Percentiles rank a stretch among this genome's conserved stretches.
phyloP scores from a whole-genome alignment of 352 stramenopile species.

The Globisporangium yorkense region DNA sequence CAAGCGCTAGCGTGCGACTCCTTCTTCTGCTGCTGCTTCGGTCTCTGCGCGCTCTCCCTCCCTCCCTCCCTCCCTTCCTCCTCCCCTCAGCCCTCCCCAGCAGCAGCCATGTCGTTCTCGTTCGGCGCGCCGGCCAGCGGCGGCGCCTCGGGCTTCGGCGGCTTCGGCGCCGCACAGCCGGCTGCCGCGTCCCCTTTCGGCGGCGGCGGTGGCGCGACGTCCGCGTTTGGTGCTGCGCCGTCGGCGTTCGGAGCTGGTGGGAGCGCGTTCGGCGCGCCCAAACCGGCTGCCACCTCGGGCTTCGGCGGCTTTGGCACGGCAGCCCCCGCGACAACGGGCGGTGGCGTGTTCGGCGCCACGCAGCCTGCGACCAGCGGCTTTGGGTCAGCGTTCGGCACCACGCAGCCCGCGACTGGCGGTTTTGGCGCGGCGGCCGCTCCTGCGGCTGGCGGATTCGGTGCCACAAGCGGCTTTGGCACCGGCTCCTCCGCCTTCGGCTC shows the following conservation, averaged over 20 bases:
- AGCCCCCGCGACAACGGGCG: conserved; percentile 12
- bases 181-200: conserved; percentile 48
- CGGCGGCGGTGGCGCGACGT: conserved; percentile 25
- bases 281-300: conserved; percentile 15
- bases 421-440: conserved; percentile 17
- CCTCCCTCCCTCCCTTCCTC: too few species aligned
- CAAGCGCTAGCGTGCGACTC: too few species aligned
- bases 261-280: conserved; percentile 30
- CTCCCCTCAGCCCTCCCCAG: too few species aligned
- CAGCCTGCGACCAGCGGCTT: conserved; percentile 29
- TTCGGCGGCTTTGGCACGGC: conserved; percentile 44
- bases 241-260: conserved; percentile 41
- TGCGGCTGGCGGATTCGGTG: conserved; percentile 4
- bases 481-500: conserved; percentile 31
- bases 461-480: conserved; percentile 7
- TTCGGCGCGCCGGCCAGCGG: conserved; percentile 37
- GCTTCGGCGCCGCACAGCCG: conserved; percentile 25
- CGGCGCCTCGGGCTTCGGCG: conserved; percentile 39
- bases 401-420: conserved; percentile 17
- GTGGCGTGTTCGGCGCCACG: conserved; percentile 23
- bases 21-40: too few species aligned
- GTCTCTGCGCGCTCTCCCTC: too few species aligned
- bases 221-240: conserved; percentile 17
- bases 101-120: conserved; percentile 36
- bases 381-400: conserved; percentile 24